These are phyloP conservation scores for Chlamydomonas applanata DNA, from an alignment of 139 green algal species.

Conservation along the genomic window DNA sequence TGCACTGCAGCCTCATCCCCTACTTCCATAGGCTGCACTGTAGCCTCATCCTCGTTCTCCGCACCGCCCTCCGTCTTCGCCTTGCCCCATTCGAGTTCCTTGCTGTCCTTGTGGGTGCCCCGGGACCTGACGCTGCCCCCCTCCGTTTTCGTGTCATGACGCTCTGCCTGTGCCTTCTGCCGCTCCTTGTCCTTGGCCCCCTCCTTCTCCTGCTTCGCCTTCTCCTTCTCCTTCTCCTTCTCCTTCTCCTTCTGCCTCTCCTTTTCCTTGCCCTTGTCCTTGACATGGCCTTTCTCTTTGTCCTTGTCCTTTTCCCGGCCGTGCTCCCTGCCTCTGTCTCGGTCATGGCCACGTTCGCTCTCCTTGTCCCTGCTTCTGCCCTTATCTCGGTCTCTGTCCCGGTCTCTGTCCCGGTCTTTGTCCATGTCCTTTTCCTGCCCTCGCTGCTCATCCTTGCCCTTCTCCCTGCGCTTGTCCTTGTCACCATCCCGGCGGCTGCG, in stretches of 20 bases:
- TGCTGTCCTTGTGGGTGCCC: not conserved
- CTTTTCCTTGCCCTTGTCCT: not conserved
- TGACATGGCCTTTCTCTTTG: conserved; percentile 6
- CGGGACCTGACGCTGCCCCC: not conserved
- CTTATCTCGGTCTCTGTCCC: too few relatives aligned
- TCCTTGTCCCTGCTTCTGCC: not conserved
- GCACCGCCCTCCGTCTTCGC: not conserved
- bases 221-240: not conserved
- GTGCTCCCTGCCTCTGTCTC: not conserved
- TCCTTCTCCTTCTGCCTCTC: conserved; percentile 8
- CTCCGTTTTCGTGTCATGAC: not conserved
- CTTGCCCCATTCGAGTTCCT: not conserved
- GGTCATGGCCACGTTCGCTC: not conserved
- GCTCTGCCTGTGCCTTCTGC: not conserved
- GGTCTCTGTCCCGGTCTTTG: too few relatives aligned
- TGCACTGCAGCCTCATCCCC: too few relatives aligned
- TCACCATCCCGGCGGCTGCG: too few relatives aligned
- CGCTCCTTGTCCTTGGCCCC: not conserved
- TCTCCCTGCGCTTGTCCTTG: too few relatives aligned
- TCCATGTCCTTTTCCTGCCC: too few relatives aligned
- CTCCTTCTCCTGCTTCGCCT: conserved; percentile 4
- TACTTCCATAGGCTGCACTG: too few relatives aligned
- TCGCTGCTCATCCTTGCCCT: too few relatives aligned
- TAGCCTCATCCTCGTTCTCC: too few relatives aligned
- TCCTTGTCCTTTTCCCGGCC: not conserved